Evolutionary conservation across 1,139 yeast species (phyloP).

Genomic region (Komagataea norvegica): DNA sequence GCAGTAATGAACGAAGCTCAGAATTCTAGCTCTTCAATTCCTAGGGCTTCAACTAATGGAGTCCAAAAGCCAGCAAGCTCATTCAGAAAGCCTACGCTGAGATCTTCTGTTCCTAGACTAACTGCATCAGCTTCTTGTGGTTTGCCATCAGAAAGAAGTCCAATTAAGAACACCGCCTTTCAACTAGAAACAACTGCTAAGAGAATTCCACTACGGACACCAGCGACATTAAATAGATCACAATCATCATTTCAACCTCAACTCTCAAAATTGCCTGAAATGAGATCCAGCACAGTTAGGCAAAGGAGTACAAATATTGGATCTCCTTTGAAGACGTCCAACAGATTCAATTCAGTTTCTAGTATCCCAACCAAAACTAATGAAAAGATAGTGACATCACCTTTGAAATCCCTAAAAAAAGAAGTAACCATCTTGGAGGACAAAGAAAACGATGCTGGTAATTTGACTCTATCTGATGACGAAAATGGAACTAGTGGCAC

Average conservation of each 20-base stretch:
- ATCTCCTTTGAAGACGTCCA: constrained; percentile 17
- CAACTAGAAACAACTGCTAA: constrained; percentile 5
- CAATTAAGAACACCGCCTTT: constrained; percentile 10
- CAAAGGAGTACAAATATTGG: constrained; percentile 8
- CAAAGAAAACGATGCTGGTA: constrained; percentile 13
- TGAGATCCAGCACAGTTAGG: constrained; percentile 8
- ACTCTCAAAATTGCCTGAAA: constrained; percentile 17
- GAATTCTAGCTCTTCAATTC: background rate
- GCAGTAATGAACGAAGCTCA: background rate
- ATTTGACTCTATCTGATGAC: constrained; percentile 18
- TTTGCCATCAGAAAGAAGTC: constrained; percentile 15
- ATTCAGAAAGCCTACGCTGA: constrained; percentile 14
- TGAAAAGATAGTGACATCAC: constrained; percentile 20
- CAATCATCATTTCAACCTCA: constrained; percentile 23
- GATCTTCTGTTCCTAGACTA: constrained; percentile 10
- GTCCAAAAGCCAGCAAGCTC: constrained; percentile 20
- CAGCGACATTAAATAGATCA: constrained; percentile 14
- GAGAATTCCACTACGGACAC: constrained; percentile 7
- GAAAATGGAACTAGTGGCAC: constrained; percentile 15
- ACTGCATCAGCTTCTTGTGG: constrained; percentile 15
- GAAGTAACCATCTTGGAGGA: constrained; percentile 1
- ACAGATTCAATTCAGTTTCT: constrained; percentile 11
- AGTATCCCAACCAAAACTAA: background rate
- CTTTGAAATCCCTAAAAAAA: constrained; percentile 22
- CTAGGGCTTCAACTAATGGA: constrained; percentile 14